Evolutionary conservation across 768 basidiomycete species (phyloP).

Genomic region (Pisolithus sp.): DNA sequence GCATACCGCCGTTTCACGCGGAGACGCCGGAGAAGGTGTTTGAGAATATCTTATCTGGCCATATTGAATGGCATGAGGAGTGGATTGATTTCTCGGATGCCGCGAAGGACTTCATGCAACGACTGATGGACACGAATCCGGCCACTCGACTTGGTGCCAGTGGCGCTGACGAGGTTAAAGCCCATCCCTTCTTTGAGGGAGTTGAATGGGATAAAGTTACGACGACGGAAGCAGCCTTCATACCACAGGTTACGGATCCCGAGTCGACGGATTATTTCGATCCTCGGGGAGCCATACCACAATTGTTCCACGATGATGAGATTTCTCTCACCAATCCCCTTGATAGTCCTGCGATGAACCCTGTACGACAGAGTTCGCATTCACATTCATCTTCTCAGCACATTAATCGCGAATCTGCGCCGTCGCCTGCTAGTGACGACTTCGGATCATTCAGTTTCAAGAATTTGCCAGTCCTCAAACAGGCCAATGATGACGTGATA

Average conservation of each 20-base stretch:
- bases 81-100: slow-evolving; percentile 82
- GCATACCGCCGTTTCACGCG: slow-evolving; percentile 95
- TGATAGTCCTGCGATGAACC: slow-evolving; percentile 37
- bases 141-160: slow-evolving; percentile 72
- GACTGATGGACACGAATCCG: slow-evolving; percentile 78
- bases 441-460: slow-evolving; percentile 99
- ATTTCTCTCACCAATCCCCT: slow-evolving; percentile 44
- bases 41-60: slow-evolving; percentile 93
- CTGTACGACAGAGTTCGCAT: slow-evolving; percentile 11
- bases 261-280: slow-evolving; percentile 99
- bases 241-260: slow-evolving; percentile 90
- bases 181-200: slow-evolving; percentile 82
- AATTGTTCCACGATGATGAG: slow-evolving; percentile 90
- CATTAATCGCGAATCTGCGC: slow-evolving; percentile 36
- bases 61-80: slow-evolving; percentile 94
- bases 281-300: slow-evolving; percentile 85
- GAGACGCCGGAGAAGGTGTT: slow-evolving; percentile 97
- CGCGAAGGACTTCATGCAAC: slow-evolving; percentile 84
- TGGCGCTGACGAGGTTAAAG: slow-evolving; percentile 90
- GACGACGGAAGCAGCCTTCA: slow-evolving; percentile 85
- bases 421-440: slow-evolving; percentile 70
- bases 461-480: slow-evolving; percentile 91
- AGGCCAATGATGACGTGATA: slow-evolving; percentile 97
- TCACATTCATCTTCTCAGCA: slow-evolving; percentile 14
- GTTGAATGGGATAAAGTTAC: slow-evolving; percentile 95